Evolutionary conservation across 176 grass and related monocot species (phyloP), one percentile per base, ranked within the genome.

Genomic region (Oryza meyeriana): DNA sequence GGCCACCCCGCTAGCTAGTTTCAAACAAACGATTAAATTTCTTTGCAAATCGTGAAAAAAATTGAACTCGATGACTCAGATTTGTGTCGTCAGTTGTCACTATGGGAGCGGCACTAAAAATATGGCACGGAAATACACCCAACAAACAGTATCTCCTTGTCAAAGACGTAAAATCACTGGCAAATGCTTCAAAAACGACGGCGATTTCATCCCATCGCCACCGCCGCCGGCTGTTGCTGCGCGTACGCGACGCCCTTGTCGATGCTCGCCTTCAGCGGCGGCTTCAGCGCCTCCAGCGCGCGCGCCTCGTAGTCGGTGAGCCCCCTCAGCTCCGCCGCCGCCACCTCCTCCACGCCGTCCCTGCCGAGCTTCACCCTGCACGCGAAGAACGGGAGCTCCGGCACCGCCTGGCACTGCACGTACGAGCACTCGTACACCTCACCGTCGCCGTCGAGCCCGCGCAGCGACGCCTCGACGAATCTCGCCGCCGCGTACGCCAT

Each of bases 341-440:
- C 20, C 66, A 86, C 47, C 34, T 86, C 75, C 84, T 92, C 82
- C 0, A 92, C 35, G 14, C 90, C 90, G 40, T 89, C 82, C 69
- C 30, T 82, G 11, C 83, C 83, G 13, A 92, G 79, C 69, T 47
- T 86, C 4, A 92, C 83, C 36, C 90, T 63, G 22, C 28, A 89
- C 67, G 86, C 90, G 84, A 92, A 92, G 86, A 86, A 92, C 36
- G 90, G 79, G 17, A 92, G 78, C 47, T 88, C 90, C 28, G 83
- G 40, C n/a, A 84, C 40, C 68, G 83, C 29, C 71, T 89, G 78
- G 6, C 86, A 89, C 59, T 75, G 78, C 52, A 89, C 86, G 81
- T 73, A 92, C 48, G 90, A 24, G 70, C 85, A 92, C 64, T 85
- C 85, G 31, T 92, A 88, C 29, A 92, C 75, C 66, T 79, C 79